phyloP scores from a whole-genome alignment of 2,329 filamentous ascomycete genomes.

The Akanthomyces lecanii region DNA sequence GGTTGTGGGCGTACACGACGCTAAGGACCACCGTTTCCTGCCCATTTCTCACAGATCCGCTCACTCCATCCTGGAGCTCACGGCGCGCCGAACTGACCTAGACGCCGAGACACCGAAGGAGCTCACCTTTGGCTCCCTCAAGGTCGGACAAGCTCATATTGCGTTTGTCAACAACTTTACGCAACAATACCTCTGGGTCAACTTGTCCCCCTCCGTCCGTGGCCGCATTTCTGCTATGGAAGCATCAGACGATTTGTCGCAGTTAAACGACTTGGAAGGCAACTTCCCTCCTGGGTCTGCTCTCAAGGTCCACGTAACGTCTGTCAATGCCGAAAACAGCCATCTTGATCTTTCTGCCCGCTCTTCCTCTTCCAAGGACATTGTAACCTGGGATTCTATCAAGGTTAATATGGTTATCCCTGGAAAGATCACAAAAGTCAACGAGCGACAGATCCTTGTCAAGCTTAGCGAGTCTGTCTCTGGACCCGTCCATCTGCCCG shows the following conservation, averaged over 20 bases:
- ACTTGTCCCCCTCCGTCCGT: constrained; percentile 80
- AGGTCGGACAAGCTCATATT: constrained; percentile 66
- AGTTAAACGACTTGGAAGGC: constrained; percentile 67
- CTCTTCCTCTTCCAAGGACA: constrained; percentile 44
- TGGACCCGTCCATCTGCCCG: constrained; percentile 75
- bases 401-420: constrained; percentile 77
- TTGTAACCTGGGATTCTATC: constrained; percentile 65
- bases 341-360: constrained; percentile 81
- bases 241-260: constrained; percentile 78
- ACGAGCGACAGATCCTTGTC: constrained; percentile 77
- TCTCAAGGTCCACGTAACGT: constrained; percentile 72
- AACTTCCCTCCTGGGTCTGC: constrained; percentile 92
- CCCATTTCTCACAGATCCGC: constrained; percentile 82
- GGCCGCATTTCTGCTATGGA: constrained; percentile 80
- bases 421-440: constrained; percentile 79
- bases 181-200: constrained; percentile 81
- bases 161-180: constrained; percentile 90
- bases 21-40: constrained; percentile 83
- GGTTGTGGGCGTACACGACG: constrained; percentile 83
- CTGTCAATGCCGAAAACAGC: constrained; percentile 67
- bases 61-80: constrained; percentile 83
- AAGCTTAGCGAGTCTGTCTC: constrained; percentile 78
- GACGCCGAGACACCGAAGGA: constrained; percentile 42
- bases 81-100: constrained; percentile 67
- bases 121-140: constrained; percentile 68